Base-by-base conservation (phyloP, 768 basidiomycete species). In the Lyophyllum decastes region DNA sequence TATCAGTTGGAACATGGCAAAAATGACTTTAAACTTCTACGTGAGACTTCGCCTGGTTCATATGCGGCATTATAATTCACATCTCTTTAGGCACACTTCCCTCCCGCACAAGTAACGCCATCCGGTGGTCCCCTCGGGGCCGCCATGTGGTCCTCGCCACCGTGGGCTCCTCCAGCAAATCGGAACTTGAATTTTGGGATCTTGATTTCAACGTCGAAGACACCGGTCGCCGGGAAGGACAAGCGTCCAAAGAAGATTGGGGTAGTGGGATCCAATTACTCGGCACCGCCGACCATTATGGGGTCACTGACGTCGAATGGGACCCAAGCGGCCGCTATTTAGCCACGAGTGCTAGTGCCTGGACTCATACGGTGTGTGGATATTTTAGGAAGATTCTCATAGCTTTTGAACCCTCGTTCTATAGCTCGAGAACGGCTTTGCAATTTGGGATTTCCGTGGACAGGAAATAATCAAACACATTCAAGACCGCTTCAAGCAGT, bases 161-260 rank as follows among this genome's bases (percentile, higher is more conserved):
- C 41, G 91, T 98, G 56, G 97, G 96, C 25, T 95, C 93, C 9
- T 90, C 93, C 11, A 87, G 84, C 66, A 98, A 98, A 77, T 98
- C 94, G 9, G 97, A 98, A 73, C 82, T 99, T 26, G 96, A 98
- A 71, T 99, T 98, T 76, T 99, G 93, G 95, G 97, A 99, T 73
- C 81, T 98, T 44, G 97, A 99, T 76, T 95, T 97, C 71, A 88
- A 83, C 62, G 75, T 73, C 26, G 90, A 92, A 57, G 82, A 85
- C 54, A 68, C 67, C 10, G 73, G 73, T 11, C 76, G 77, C 41
- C 81, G 79, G 59, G 84, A 86, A 57, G 80, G 80, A 12, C 79
- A 82, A 62, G 66, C 69, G 26, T 73, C 78, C 2, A 82, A 83
- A 62, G 83, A 83, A 51, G 95, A 96, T 48, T 94, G 92, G 86